A percentile compares a stretch with the other conserved stretches of the same genome.
Evolutionary conservation across 1,284 basidiomycete genomes (phyloP).

Genomic region (Moesziomyces sp.): DNA sequence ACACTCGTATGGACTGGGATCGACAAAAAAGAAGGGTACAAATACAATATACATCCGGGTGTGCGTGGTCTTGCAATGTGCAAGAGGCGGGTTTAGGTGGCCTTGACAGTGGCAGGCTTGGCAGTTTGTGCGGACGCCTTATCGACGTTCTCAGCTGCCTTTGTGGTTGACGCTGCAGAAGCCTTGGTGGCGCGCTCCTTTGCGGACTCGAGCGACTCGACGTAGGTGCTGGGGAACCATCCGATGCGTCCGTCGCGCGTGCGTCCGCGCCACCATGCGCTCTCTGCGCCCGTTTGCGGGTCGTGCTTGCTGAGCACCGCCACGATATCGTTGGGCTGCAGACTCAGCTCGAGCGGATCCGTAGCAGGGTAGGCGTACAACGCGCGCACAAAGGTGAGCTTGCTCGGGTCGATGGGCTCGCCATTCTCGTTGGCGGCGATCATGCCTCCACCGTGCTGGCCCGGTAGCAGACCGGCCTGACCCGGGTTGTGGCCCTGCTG

Average conservation of each 20-base stretch:
- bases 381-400: conserved; percentile 87
- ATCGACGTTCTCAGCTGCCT: conserved; percentile 17
- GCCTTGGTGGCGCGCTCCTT: conserved; percentile 58
- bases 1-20: no score
- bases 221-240: conserved; percentile 86
- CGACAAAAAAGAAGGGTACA: conserved; percentile 5
- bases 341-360: conserved; percentile 78
- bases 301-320: conserved; percentile 82
- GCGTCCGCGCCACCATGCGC: conserved; percentile 95
- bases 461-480: conserved; percentile 72
- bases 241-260: conserved; percentile 92
- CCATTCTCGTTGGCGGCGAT: conserved; percentile 54
- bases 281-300: conserved; percentile 73
- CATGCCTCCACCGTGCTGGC: conserved; percentile 72
- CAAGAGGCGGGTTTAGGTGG: conserved; percentile 8
- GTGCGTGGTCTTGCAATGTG: no score
- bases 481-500: conserved; percentile 66
- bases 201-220: conserved; percentile 65
- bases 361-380: conserved; percentile 78
- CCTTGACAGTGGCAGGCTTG: conserved; percentile 36
- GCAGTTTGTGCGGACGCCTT: conserved; percentile 19
- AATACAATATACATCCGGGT: conserved; percentile 5
- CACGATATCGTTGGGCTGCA: conserved; percentile 92
- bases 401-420: conserved; percentile 70
- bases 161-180: conserved; percentile 8